Evolutionary conservation across 2,329 filamentous ascomycete genomes (phyloP), one percentile per base, ranked within the genome.

Genomic region (Ceratocystis diversiconidia): DNA sequence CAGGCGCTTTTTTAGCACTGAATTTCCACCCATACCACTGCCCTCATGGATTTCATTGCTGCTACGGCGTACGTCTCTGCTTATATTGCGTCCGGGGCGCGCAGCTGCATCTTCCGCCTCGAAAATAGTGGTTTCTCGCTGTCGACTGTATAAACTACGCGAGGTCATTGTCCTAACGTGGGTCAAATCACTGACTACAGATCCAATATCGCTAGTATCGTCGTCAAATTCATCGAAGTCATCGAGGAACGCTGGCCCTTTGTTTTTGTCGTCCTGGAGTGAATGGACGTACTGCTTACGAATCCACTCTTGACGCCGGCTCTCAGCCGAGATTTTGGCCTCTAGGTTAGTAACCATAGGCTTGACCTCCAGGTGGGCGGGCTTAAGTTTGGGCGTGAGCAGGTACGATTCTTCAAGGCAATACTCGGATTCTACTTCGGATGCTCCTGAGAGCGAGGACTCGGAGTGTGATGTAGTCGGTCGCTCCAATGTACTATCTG

Each of bases 41-140:
- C 74, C 74, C 62, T 74, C 74, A 43, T 74, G 73, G 1, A 75
- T 66, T 59, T 74, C 70, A 25, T 67, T 66, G n/a, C 70, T 73
- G n/a, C 46, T 61, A 17, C 63, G 62, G 7, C 63, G 59, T 12
- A 65, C 41, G 25, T 61, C 61, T 50, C 66, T 61, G 50, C 59
- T 62, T 17, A 64, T 64, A 28, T 57, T 65, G 22, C 60, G 63
- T 2, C 59, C 41, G 15, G 60, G 63, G 4, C 66, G 66, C 17
- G 66, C 32, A 43, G 66, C 50, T 3, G 60, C 66, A 52, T 67
- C 66, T 60, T 67, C 66, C 7, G 66, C 66, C 30, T 67, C 66
- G 19, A 67, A 67, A 30, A 67, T 62, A 7, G 66, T 61, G 5
- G 66, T 67, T 44, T 67, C 66, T 44, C 66, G 50, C 19, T 67